phyloP scores from a whole-genome alignment of 2,329 filamentous ascomycete genomes.

The Trichoderma simmonsii region DNA sequence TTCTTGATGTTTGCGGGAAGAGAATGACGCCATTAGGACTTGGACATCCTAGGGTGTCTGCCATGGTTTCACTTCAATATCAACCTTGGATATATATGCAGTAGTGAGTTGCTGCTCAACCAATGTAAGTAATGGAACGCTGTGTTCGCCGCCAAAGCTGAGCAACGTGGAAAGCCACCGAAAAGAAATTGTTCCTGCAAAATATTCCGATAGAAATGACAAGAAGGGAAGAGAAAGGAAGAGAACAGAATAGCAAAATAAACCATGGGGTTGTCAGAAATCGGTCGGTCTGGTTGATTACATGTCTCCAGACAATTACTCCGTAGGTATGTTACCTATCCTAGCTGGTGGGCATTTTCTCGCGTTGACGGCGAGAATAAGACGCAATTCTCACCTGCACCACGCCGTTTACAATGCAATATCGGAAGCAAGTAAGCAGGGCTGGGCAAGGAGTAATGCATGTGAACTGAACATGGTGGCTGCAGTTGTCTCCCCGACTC shows the following conservation, averaged over 20 bases:
- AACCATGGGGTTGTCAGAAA: neutral
- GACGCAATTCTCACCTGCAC: neutral
- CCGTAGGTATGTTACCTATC: neutral
- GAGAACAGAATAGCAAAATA: neutral
- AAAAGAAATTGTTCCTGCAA: neutral
- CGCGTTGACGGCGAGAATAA: neutral
- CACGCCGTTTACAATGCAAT: neutral
- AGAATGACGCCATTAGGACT: neutral
- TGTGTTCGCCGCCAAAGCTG: neutral
- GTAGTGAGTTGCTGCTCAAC: neutral
- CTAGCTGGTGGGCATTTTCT: neutral
- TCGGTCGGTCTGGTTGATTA: neutral
- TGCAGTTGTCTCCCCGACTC: neutral
- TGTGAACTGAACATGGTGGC: neutral
- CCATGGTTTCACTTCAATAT: neutral
- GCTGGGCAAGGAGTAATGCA: neutral
- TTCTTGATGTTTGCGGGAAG: neutral
- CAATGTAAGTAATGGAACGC: neutral
- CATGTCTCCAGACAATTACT: neutral
- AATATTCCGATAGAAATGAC: too few species aligned
- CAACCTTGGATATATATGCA: neutral
- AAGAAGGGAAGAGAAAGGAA: neutral
- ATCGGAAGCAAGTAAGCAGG: neutral
- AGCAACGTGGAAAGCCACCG: neutral
- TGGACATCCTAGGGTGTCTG: neutral